Base-by-base conservation (phyloP, 768 basidiomycete species). In the Tulasnella calospora region DNA sequence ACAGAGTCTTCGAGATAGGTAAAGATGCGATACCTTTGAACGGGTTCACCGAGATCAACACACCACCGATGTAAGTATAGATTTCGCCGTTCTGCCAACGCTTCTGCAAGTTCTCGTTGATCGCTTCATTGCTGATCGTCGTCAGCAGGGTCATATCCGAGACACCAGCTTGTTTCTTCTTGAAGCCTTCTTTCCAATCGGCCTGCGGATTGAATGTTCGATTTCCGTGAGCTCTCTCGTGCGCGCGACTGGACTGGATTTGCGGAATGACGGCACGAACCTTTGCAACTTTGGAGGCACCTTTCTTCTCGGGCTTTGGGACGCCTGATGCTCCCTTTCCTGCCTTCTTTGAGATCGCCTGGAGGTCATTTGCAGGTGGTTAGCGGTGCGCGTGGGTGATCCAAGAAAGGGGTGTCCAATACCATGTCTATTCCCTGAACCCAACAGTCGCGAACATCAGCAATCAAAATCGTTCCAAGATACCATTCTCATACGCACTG, bases 131-230 rank as follows among this genome's bases (percentile, higher is more conserved):
- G 84, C 94, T 95, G 87, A 99, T 98, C 73, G 94, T 97, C 33
- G 94, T 93, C 78, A 99, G 87, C 80, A 99, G 87, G 12, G 98
- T 99, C 98, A 99, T 99, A 88, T 99, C 98, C 61, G 94, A 91
- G 78, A 99, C 97, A 77, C 98, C 98, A 80, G 96, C 92, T 85
- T 94, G 92, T 86, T 98, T 98, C 91, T 98, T 99, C 92, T 98
- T 98, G 89, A 99, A 99, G 6, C 96, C 96, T 83, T 99, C 97
- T 85, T 97, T 97, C 97, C 97, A 99, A 84, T 99, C 97, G 72
- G 97, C 97, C 96, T 99, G 80, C 51, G 47, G 47, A 73, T 74
- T 35, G 76, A 71, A 77, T 79, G 81, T n/a, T 73, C 77, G 71
- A 70, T 70, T 19, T 10, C 17, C 4, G 47, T 73, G 46, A 78